Base-by-base conservation (phyloP, 2,329 filamentous ascomycete species). In the Amauroascus verrucosus region DNA sequence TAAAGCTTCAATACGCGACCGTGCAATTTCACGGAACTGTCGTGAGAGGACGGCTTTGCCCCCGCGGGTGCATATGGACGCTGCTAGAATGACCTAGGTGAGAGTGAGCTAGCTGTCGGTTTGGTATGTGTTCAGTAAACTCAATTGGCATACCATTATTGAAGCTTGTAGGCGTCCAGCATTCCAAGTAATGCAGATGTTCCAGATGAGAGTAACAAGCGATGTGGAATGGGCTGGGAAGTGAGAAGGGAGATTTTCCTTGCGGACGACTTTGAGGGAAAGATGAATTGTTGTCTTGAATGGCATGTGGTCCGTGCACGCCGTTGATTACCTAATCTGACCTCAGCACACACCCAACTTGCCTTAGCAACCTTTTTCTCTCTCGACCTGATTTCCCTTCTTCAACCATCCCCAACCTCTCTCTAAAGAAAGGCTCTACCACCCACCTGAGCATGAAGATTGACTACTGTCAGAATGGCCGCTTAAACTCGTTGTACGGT, bases 1-100 rank as follows among this genome's bases (percentile, higher is more conserved):
- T 54, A 98, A 83, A 54, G 87, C 93, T 77, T 98, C 94, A 67
- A 98, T 90, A 68, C 94, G 83, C 48, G 94, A 96, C 69, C 93
- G 83, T 71, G 91, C 87, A 81, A 98, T 97, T 75, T 97, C 91
- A 63, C 91, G 84, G 73, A 98, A 98, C 75, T 96, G 89, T 66
- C 94, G 85, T 60, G 93, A 97, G 71, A 98, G 85, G 67, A 98
- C 90, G 72, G 91, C 88, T 79, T 98, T 98, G 70, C 93, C 93
- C 70, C 93, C 93, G 63, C 93, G 84, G 70, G 94, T 98, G 75
- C 91, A 97, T 77, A 98, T 96, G 66, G 93, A 97, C 66, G 93
- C 93, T 72, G 91, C 93, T 71, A 98, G 88, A 72, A 98, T 88
- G 71, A 98, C 93, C 93, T 96, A 63, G 58, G 58, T 60, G 62